Conservation (phyloP, 331 rosid genomes). For the Acacia pycnantha region DNA sequence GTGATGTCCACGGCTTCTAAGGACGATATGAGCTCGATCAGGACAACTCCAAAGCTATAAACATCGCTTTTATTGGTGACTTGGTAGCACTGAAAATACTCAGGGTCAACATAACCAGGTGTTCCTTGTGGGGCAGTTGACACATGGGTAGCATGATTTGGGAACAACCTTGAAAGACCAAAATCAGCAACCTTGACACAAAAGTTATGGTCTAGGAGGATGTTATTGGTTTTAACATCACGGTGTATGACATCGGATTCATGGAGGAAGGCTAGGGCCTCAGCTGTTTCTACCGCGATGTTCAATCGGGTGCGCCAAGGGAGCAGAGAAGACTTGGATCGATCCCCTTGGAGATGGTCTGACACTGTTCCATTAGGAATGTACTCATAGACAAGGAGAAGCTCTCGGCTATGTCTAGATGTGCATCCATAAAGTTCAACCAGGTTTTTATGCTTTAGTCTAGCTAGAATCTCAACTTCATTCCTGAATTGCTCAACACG, state of each 20-base stretch:
- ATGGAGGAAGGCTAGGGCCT: slow-evolving; percentile 58
- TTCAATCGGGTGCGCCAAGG: slow-evolving; percentile 52
- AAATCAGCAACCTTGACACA: slow-evolving; percentile 68
- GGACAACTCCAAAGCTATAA: slow-evolving; percentile 68
- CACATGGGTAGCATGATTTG: slow-evolving; percentile 59
- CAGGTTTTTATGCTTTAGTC: slow-evolving; percentile 49
- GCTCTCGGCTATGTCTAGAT: slow-evolving; percentile 55
- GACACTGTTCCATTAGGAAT: slow-evolving; percentile 66
- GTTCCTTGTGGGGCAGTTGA: slow-evolving; percentile 61
- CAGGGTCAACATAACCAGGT: slow-evolving; percentile 21
- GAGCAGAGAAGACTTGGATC: slow-evolving; percentile 36
- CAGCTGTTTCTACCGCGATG: slow-evolving; percentile 65
- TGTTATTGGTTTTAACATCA: slow-evolving; percentile 63
- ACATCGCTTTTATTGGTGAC: slow-evolving; percentile 33
- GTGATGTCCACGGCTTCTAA: slow-evolving; percentile 62
- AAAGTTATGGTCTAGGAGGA: slow-evolving; percentile 48
- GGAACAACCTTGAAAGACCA: slow-evolving; percentile 64
- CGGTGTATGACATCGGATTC: slow-evolving; percentile 53
- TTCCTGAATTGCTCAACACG: slow-evolving; percentile 59
- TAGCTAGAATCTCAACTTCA: slow-evolving; percentile 29
- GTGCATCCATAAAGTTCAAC: slow-evolving; percentile 64
- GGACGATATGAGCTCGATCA: slow-evolving; percentile 59
- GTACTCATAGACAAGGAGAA: slow-evolving; percentile 31
- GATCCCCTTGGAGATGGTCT: slow-evolving; percentile 53
- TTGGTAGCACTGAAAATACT: slow-evolving; percentile 9